Evolutionary conservation across 768 basidiomycete genomes (phyloP), one percentile per base, ranked within the genome.

Genomic region (Agaricus sinodeliciosus): DNA sequence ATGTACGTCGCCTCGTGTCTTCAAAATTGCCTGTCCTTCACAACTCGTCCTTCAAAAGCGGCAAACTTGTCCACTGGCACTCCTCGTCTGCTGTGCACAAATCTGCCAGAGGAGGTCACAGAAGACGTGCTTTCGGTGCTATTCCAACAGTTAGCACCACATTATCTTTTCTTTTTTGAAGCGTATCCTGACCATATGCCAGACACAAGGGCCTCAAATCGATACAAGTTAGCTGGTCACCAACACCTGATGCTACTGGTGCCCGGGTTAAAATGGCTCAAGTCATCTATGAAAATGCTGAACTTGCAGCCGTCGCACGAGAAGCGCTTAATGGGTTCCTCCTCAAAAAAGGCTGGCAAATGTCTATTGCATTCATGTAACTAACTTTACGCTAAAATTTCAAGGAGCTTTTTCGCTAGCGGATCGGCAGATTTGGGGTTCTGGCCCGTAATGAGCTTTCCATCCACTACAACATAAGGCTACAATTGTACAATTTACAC

Each of bases 91-190:
- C 69, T 87, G 50, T 90, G 89, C 68, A 84, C 88, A 51, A 94
- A 94, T 67, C 73, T 97, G 18, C 94, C 94, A 0, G 82, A 87
- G 65, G 93, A 96, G 67, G 90, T 94, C 43, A 91, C 87, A 26
- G 84, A 90, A 59, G 85, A 87, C 55, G 87, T 94, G 27, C 77
- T 97, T 25, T 80, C 84, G 3, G 89, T 93, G 15, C 70, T 96
- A 15, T 95, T 95, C 74, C 88, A 93, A 68, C 90, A 94, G 93
- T 94, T 62, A 53, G 93, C 82, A 2, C 31, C 2, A 49, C 9
- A 39, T 28, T 25, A 55, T 45, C 51, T 40, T 31, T 31, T 25
- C 18, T 37, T 13, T 22, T 49, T 43, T 19, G 3, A 4, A 7
- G 31, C 46, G 27, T 28, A 28, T 9, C 34, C 52, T 47, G 16